Evolutionary conservation across 495 filamentous ascomycete genomes (phyloP).

Genomic region (Lasiosphaeria ovina): DNA sequence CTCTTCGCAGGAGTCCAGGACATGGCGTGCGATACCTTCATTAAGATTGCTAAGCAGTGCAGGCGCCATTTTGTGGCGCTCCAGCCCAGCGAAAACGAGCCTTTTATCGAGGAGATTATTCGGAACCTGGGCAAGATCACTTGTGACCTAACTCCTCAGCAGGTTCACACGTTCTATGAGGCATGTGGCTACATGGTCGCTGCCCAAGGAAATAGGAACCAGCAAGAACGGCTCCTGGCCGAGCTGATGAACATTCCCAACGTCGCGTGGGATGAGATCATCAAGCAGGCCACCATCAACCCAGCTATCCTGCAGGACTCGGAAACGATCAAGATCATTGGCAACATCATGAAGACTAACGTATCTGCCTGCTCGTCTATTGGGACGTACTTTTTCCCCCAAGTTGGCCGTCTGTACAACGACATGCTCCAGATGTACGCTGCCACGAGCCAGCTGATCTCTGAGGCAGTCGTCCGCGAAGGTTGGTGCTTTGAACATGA

Average conservation of each 20-base stretch:
- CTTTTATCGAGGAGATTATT: conserved; percentile 99
- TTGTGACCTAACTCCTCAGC: conserved; percentile 88
- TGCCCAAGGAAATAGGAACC: conserved; percentile 87
- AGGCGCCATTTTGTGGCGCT: conserved; percentile 94
- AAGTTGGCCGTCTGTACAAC: conserved; percentile 95
- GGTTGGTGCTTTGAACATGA: conserved; percentile 51
- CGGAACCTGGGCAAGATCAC: conserved; percentile 93
- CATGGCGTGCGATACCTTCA: conserved; percentile 99
- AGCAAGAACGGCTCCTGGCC: conserved; percentile 84
- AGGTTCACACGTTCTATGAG: conserved; percentile 99
- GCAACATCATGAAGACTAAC: conserved; percentile 99
- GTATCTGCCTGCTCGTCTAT: conserved; percentile 95
- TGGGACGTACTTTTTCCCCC: conserved; percentile 96
- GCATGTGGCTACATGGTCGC: conserved; percentile 99
- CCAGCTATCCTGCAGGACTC: conserved; percentile 80
- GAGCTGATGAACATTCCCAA: conserved; percentile 95
- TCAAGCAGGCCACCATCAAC: conserved; percentile 75
- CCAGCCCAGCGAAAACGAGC: conserved; percentile 89
- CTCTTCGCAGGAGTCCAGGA: conserved; percentile 78
- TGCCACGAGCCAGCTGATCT: conserved; percentile 92
- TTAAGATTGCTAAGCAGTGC: conserved; percentile 99
- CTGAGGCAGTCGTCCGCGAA: conserved; percentile 80
- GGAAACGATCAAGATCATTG: conserved; percentile 95
- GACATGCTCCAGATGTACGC: conserved; percentile 99
- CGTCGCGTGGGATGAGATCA: conserved; percentile 91